Percentiles rank a stretch among this genome's conserved stretches.
Conservation (phyloP, 148 eudicot species). For the Amaranthus cruentus region DNA sequence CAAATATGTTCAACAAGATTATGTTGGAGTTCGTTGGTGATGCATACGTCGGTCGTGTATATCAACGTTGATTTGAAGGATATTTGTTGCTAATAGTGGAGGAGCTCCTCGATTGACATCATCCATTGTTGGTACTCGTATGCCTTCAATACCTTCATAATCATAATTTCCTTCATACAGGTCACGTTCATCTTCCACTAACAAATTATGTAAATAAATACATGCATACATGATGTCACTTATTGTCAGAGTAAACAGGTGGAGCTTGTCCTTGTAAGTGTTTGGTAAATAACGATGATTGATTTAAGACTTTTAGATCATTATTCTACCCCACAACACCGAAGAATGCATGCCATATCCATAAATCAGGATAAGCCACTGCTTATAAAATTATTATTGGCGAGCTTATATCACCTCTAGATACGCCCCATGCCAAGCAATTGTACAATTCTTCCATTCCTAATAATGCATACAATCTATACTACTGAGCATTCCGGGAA, state of each 20-base stretch:
- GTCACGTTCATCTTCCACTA: constrained; percentile 14
- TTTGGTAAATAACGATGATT: not conserved
- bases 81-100: too few species aligned
- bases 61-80: too few species aligned
- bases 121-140: too few species aligned
- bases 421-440: not conserved
- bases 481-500: not conserved
- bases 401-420: not conserved
- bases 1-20: too few species aligned
- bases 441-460: not conserved
- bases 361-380: too few species aligned
- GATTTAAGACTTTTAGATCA: not conserved
- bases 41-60: too few species aligned
- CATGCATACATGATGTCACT: constrained; percentile 7
- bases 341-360: too few species aligned
- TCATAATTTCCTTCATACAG: too few species aligned
- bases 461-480: not conserved
- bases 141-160: too few species aligned
- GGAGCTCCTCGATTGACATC: too few species aligned
- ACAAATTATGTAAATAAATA: constrained; percentile 13
- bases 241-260: not conserved
- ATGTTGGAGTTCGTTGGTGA: too few species aligned
- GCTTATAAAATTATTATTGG: not conserved
- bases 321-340: not conserved
- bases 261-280: not conserved